Base-by-base conservation (phyloP, 2,329 filamentous ascomycete species). In the Chrysoporthe puriensis region DNA sequence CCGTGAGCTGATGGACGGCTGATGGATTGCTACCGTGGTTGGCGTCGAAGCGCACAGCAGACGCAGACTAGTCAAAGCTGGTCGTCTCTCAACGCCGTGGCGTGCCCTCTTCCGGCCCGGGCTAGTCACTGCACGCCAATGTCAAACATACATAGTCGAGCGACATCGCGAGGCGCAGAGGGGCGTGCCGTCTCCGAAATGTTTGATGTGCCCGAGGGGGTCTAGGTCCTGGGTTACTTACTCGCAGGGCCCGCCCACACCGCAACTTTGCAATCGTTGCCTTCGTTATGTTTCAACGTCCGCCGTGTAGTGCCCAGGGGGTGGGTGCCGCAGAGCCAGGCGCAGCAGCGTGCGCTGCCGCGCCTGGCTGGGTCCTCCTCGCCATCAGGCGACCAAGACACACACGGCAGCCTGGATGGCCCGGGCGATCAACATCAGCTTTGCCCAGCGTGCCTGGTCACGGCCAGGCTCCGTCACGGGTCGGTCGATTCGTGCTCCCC, bases 381-480 rank as follows among this genome's bases (percentile, higher is more conserved):
- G 44, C 18, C 11, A n/a, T 57, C 32, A 57, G 54, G 34, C 32
- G 58, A 50, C 60, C 43, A 50, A 48, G 60, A 48, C 43, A 48
- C 2, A 52, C 14, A 36, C 44, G 60, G 60, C 8, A 36, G 32
- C 43, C 43, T 44, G 59, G 26, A 32, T 46, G 59, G 50, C 44
- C 59, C 14, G 13, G 42, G 44, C 59, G 59, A 46, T 32, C 42
- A 26, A 26, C 11, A 60, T 60, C 42, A 21, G 4, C 34, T 16
- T 36, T 21, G 16, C 40, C 58, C 26, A 48, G 26, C 36, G 26
- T 42, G 40, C 34, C 52, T 34, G 46, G 40, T 8, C 50, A n/a
- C 36, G 13, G 36, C 40, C 11, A 44, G 21, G 43, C 59, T 48
- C n/a, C 61, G 44, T 63, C 48, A 54, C 61, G 46, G 46, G 60